Evolutionary conservation across 805 yeast genomes (phyloP).

Genomic region (Vanderwaltozyma polyspora): DNA sequence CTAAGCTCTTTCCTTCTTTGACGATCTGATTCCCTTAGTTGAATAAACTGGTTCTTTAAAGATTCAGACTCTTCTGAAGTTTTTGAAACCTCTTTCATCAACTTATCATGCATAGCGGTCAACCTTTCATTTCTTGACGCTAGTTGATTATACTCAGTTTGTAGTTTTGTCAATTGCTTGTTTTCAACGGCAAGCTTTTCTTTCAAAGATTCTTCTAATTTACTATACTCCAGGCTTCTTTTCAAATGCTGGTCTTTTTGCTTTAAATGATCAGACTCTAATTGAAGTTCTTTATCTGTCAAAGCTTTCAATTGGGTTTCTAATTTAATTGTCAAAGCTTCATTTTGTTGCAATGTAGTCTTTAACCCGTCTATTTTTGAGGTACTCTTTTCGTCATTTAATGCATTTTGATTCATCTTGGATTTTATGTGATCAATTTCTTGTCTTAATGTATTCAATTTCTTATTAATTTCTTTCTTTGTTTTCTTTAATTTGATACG

Average conservation of each 20-base stretch:
- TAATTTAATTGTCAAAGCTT: slow-evolving; percentile 20
- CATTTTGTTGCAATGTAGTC: slow-evolving; percentile 29
- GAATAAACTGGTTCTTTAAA: slow-evolving; percentile 14
- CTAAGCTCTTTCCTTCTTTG: slow-evolving; percentile 14
- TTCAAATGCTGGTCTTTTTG: slow-evolving; percentile 29
- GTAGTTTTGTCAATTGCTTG: slow-evolving; percentile 8
- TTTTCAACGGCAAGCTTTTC: slow-evolving; percentile 7
- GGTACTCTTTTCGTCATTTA: slow-evolving; percentile 46
- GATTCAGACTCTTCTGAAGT: slow-evolving; percentile 15
- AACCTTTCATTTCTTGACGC: slow-evolving; percentile 15
- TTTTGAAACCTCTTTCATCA: slow-evolving; percentile 19
- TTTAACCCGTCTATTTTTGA: slow-evolving; percentile 42
- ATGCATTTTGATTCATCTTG: slow-evolving; percentile 37
- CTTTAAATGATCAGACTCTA: slow-evolving; percentile 29
- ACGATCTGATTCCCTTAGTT: slow-evolving; percentile 15
- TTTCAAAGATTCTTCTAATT: slow-evolving; percentile 14
- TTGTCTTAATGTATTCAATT: slow-evolving; percentile 36
- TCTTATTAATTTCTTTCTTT: slow-evolving; percentile 48
- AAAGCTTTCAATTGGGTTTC: slow-evolving; percentile 13
- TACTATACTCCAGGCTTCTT: slow-evolving; percentile 24
- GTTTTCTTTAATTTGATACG: slow-evolving; percentile 44
- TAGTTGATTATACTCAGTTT: slow-evolving; percentile 16
- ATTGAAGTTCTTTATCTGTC: slow-evolving; percentile 9
- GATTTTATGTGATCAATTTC: slow-evolving; percentile 46
- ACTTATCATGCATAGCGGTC: slow-evolving; percentile 11